Evolutionary conservation across 2,329 filamentous ascomycete genomes (phyloP), one percentile per base, ranked within the genome.

Genomic region (Pyricularia grisea): DNA sequence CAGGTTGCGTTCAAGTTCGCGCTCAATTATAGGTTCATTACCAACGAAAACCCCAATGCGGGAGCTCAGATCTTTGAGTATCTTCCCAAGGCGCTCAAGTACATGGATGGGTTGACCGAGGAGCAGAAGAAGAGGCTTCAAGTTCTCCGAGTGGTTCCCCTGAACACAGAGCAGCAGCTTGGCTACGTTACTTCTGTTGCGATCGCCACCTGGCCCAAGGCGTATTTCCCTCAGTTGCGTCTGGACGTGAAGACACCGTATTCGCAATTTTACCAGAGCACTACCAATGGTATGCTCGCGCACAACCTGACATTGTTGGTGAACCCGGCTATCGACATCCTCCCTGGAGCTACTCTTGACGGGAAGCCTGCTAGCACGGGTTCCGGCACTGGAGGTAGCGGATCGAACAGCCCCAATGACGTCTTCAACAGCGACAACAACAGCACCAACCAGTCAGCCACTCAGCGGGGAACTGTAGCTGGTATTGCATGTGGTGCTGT

Each of bases 1-100:
- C 93, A 97, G 77, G 85, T 98, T 71, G 95, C 92, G 42, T 97
- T 98, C 84, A 82, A 87, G 68, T 90, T 88, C 75, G 86, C 87
- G 1, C 85, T 97, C 73, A 94, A 96, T 81, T 99, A 95, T 78
- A 81, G 86, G 10, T 97, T 96, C 76, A 91, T 98, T 31, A 89
- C 90, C 12, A 82, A 82, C 27, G 88, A 90, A 71, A n/a, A 50
- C 7, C 83, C 88, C 17, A 84, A 90, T 72, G 91, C 93, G 23
- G 91, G 92, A 5, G 88, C 88, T 58, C 94, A 98, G 79, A 92
- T 99, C 75, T 97, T 97, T 81, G 81, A 87, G 68, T 91, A 87
- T 72, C 82, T 97, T 4, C 93, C 93, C 0, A 74, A 83, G 68
- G 92, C 92, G 72, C 83, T 97, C 67, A 81, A 86, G 2, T 86